phyloP scores from a whole-genome alignment of 495 filamentous ascomycete species.

The Trichoderma reesei region DNA sequence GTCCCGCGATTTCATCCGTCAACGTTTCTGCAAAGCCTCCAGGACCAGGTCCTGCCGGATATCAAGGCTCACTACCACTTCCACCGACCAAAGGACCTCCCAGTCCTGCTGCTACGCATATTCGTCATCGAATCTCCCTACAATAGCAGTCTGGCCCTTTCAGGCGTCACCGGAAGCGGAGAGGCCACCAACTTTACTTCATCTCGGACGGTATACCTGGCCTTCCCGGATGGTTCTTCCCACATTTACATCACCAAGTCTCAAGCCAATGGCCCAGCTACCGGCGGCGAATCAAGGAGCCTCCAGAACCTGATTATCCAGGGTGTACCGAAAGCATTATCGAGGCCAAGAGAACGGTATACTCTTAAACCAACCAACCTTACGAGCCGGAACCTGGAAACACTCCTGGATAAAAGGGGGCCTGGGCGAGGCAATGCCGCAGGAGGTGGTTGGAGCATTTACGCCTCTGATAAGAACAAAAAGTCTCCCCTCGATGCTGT shows the following conservation, averaged over 20 bases:
- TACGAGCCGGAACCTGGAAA: slow-evolving; percentile 55
- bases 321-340: slow-evolving; percentile 69
- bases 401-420: slow-evolving; percentile 56
- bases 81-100: slow-evolving; percentile 49
- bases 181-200: slow-evolving; percentile 34
- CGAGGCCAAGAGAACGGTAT: slow-evolving; percentile 56
- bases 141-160: slow-evolving; percentile 41
- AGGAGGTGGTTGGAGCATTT: slow-evolving; percentile 69
- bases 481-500: slow-evolving; percentile 50
- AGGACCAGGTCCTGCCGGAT: slow-evolving; percentile 58
- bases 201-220: slow-evolving; percentile 61
- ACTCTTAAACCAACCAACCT: slow-evolving; percentile 54
- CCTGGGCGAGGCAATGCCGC: slow-evolving; percentile 55
- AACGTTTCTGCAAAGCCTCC: slow-evolving; percentile 64
- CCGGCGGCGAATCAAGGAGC: slow-evolving; percentile 46
- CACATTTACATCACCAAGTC: slow-evolving; percentile 60
- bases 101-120: slow-evolving; percentile 63
- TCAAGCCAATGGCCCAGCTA: slow-evolving; percentile 22
- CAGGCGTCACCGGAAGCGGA: slow-evolving; percentile 25
- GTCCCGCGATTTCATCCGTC: slow-evolving; percentile 68
- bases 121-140: slow-evolving; percentile 68
- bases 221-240: slow-evolving; percentile 68
- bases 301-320: slow-evolving; percentile 61
- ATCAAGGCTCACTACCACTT: slow-evolving; percentile 75
- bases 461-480: slow-evolving; percentile 51